These are phyloP conservation scores for Aspergillus sp. DNA, from an alignment of 2,329 filamentous ascomycete genomes.

Conservation along the genomic window DNA sequence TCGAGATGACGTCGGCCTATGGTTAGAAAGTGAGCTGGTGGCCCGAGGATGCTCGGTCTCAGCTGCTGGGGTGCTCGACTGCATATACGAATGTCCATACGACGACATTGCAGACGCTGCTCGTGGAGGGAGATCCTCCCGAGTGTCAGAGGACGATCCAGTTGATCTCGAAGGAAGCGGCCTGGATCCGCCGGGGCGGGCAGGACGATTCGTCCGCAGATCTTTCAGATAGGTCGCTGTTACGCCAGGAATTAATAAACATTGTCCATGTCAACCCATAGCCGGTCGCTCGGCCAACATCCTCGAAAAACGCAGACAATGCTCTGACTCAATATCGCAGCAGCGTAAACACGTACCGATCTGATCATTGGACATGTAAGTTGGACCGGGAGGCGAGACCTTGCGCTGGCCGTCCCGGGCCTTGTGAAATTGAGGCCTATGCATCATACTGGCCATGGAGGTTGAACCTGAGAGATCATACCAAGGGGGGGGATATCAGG, in stretches of 20 bases:
- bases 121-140: conserved; percentile 40
- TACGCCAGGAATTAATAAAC: conserved; percentile 11
- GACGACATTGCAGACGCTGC: conserved; percentile 48
- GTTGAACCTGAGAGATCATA: conserved; percentile 11
- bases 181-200: conserved; percentile 61
- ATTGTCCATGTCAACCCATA: conserved; percentile 4
- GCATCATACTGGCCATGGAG: conserved; percentile 36
- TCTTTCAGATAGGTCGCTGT: conserved; percentile 62
- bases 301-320: conserved; percentile 20
- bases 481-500: conserved; percentile 3
- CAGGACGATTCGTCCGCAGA: conserved; percentile 58
- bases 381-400: conserved; percentile 49
- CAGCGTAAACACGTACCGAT: conserved; percentile 45
- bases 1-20: conserved; percentile 38
- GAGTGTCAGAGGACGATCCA: conserved; percentile 25
- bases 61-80: conserved; percentile 19
- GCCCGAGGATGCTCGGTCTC: conserved; percentile 37
- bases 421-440: conserved; percentile 33
- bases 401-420: conserved; percentile 43
- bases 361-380: conserved; percentile 50
- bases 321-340: conserved; percentile 16
- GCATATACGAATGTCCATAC: conserved; percentile 26
- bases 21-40: conserved; percentile 42
- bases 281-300: conserved; percentile 22
- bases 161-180: conserved; percentile 56